Conservation (phyloP, 2,329 filamentous ascomycete species). For the Parastagonospora nodorum region DNA sequence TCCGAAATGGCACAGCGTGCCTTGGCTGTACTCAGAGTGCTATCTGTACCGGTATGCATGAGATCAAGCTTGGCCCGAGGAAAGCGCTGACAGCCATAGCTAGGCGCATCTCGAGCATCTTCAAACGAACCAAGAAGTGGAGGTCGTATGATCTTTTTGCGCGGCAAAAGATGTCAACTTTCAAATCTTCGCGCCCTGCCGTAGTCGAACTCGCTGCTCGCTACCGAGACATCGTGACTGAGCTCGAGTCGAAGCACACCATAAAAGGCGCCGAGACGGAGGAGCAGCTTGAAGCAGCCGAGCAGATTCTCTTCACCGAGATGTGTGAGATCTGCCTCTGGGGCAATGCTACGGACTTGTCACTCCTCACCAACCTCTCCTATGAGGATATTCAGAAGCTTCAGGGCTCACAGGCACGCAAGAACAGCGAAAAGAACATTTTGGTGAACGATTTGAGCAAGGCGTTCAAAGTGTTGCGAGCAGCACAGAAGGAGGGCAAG, state of each 20-base stretch:
- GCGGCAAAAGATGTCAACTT: conserved; percentile 87
- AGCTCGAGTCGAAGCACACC: conserved; percentile 63
- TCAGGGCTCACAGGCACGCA: conserved; percentile 85
- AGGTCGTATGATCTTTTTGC: conserved; percentile 88
- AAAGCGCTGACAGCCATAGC: conserved; percentile 38
- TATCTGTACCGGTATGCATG: conserved; percentile 77
- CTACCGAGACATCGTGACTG: conserved; percentile 73
- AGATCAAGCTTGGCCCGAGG: no score
- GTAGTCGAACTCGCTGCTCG: conserved; percentile 80
- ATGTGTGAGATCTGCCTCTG: conserved; percentile 97
- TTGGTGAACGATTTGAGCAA: conserved; percentile 80
- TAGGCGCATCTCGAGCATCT: conserved; percentile 79
- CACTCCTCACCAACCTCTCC: conserved; percentile 83
- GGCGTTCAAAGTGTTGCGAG: conserved; percentile 71
- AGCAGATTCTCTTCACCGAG: conserved; percentile 81
- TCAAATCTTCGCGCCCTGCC: conserved; percentile 86
- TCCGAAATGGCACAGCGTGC: conserved; percentile 79
- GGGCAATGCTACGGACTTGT: conserved; percentile 96
- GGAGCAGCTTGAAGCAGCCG: conserved; percentile 66
- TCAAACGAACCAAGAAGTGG: conserved; percentile 80
- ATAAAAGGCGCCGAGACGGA: conserved; percentile 51
- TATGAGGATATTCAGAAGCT: conserved; percentile 98
- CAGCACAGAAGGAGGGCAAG: conserved; percentile 66
- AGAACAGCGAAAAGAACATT: conserved; percentile 88
- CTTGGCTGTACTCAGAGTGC: conserved; percentile 93